These are phyloP conservation scores for Cetraspora pellucida DNA, from an alignment of 192 early-diverging fungal genomes.

Conservation along the genomic window DNA sequence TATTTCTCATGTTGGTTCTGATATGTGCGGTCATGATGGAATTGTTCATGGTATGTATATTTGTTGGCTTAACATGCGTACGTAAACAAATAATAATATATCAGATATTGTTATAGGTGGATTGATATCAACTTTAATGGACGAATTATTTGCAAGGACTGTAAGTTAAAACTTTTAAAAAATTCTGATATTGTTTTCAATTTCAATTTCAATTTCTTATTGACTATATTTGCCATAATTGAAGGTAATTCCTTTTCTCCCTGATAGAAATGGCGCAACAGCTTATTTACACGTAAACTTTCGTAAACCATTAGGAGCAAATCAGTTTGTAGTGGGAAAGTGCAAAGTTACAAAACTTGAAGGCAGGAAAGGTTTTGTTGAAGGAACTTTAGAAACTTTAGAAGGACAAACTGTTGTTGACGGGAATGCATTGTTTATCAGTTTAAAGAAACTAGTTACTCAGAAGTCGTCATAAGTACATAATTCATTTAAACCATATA, in stretches of 20 bases:
- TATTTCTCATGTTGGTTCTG: conserved; percentile 68
- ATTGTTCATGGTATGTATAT: conserved; percentile 68
- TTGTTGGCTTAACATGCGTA: neutral
- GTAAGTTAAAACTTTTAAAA: conserved; percentile 17
- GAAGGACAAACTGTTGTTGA: conserved; percentile 52
- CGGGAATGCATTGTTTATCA: conserved; percentile 67
- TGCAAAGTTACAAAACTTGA: conserved; percentile 60
- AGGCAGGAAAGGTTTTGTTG: conserved; percentile 69
- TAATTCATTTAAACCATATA: too few relatives aligned
- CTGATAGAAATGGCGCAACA: conserved; percentile 71
- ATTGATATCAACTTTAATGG: conserved; percentile 45
- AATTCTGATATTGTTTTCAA: neutral
- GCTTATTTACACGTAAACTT: conserved; percentile 79
- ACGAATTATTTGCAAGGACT: conserved; percentile 49
- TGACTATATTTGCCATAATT: neutral
- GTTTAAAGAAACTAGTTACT: conserved; percentile 46
- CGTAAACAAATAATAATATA: neutral
- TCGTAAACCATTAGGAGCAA: conserved; percentile 62
- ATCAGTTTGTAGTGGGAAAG: conserved; percentile 61
- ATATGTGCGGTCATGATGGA: conserved; percentile 74
- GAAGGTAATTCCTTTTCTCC: conserved; percentile 58
- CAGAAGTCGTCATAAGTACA: too few relatives aligned
- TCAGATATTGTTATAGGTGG: conserved; percentile 1
- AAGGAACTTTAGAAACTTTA: conserved; percentile 61
- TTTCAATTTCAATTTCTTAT: neutral